Base-by-base conservation (phyloP, 768 basidiomycete species). In the Termitomyces sp. region DNA sequence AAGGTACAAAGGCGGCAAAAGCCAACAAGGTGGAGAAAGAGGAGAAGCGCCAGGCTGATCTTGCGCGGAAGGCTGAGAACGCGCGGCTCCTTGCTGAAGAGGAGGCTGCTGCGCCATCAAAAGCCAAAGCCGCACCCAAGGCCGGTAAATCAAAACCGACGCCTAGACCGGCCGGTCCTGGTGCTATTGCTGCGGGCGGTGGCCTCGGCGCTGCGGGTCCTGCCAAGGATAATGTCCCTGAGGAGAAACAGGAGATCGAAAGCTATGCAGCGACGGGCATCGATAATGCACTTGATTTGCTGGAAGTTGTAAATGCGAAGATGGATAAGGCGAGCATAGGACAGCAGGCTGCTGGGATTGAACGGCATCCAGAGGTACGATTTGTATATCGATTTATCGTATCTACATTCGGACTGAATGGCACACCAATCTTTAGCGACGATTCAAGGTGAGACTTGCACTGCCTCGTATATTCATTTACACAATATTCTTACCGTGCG, bases 241-340 rank as follows among this genome's bases (percentile, higher is more conserved):
- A 53, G 4, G 67, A 63, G 9, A 70, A 73, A 31, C 58, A 70
- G 54, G 80, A 83, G 57, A 71, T 80, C 13, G 87, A 93, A 73
- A 88, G 86, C 67, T 91, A 79, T 71, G 70, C 85, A 3, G 95
- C 95, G 15, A 93, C 91, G 24, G 95, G 95, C 13, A 83, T 98
- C 55, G 95, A 98, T 68, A 88, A 93, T 69, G 93, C 91, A 9
- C 70, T 98, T 53, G 95, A 98, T 72, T 79, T 96, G 56, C 71
- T 97, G 61, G 90, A 93, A 58, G 82, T 94, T 4, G 93, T 96
- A 30, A 95, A 86, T 49, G 91, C 91, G 3, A 95, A 93, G 80
- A 87, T 84, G 83, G 95, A 96, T 72, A 96, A 96, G 75, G 91
- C 92, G 1, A 92, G 90, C 64, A 77, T 95, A 36, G 94, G 95